Evolutionary conservation across 2,329 filamentous ascomycete species (phyloP).

Genomic region (Alternaria triticina): DNA sequence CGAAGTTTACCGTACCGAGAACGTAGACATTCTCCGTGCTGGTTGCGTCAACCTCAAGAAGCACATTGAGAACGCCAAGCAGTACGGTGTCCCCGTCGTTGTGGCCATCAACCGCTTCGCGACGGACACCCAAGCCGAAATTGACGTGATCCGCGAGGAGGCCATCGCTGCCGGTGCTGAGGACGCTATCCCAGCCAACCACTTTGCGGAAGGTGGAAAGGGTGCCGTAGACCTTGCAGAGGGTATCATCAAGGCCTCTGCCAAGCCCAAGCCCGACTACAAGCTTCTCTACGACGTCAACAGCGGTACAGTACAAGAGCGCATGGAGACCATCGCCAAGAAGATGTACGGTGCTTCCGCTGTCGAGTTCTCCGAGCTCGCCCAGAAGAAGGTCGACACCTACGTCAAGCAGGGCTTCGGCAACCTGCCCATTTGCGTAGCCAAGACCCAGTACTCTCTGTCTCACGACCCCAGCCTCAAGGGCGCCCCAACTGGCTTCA

Average conservation of each 20-base stretch:
- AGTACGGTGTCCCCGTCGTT: constrained; percentile 90
- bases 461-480: constrained; percentile 93
- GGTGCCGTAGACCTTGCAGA: constrained; percentile 89
- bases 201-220: constrained; percentile 94
- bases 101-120: constrained; percentile 97
- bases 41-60: constrained; percentile 95
- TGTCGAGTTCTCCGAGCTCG: constrained; percentile 92
- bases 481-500: constrained; percentile 93
- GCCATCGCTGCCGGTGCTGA: constrained; percentile 90
- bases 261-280: constrained; percentile 78
- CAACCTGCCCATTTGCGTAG: constrained; percentile 92
- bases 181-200: constrained; percentile 91
- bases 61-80: constrained; percentile 88
- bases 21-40: constrained; percentile 85
- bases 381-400: constrained; percentile 94
- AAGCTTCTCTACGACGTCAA: constrained; percentile 84
- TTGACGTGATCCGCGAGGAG: constrained; percentile 87
- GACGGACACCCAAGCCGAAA: constrained; percentile 91
- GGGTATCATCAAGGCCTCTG: constrained; percentile 80
- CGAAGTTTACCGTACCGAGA: constrained; percentile 90
- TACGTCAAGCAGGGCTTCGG: constrained; percentile 92
- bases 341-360: constrained; percentile 92
- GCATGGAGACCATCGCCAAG: constrained; percentile 88
- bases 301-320: constrained; percentile 74
- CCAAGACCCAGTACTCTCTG: constrained; percentile 97